phyloP scores from a whole-genome alignment of 2,329 filamentous ascomycete species.

The Fusarium sp. region DNA sequence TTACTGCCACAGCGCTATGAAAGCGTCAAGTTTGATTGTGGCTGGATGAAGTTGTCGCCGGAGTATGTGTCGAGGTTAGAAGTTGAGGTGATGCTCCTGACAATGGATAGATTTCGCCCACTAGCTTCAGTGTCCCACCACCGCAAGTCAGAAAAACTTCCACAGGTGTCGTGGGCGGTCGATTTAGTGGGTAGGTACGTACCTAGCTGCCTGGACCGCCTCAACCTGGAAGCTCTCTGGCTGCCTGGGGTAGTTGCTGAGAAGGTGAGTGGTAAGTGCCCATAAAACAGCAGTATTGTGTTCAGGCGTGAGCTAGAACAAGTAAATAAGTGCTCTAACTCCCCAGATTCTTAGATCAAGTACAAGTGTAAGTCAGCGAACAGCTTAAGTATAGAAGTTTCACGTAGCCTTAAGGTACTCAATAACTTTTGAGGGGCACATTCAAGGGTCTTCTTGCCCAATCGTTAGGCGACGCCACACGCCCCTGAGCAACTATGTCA shows the following conservation, averaged over 20 bases:
- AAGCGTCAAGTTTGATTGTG: conserved; percentile 35
- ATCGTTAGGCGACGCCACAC: conserved; percentile 29
- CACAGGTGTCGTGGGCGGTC: conserved; percentile 41
- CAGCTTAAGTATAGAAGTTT: neutral
- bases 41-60: conserved; percentile 35
- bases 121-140: conserved; percentile 45
- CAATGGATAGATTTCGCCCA: conserved; percentile 42
- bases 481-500: conserved; percentile 9
- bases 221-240: neutral
- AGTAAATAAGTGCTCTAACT: neutral
- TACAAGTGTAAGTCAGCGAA: neutral
- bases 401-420: conserved; percentile 16
- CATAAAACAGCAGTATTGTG: neutral
- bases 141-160: conserved; percentile 47
- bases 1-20: conserved; percentile 44
- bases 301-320: neutral
- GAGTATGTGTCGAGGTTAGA: conserved; percentile 36
- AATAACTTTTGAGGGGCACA: conserved; percentile 22
- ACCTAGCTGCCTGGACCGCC: conserved; percentile 36
- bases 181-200: conserved; percentile 48
- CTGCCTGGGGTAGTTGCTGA: too few relatives aligned
- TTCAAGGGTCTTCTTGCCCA: conserved; percentile 19
- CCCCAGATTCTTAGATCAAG: too few relatives aligned
- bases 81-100: conserved; percentile 42
- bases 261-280: neutral